Conservation (phyloP, 768 basidiomycete species). For the Pleurotus pulmonarius region DNA sequence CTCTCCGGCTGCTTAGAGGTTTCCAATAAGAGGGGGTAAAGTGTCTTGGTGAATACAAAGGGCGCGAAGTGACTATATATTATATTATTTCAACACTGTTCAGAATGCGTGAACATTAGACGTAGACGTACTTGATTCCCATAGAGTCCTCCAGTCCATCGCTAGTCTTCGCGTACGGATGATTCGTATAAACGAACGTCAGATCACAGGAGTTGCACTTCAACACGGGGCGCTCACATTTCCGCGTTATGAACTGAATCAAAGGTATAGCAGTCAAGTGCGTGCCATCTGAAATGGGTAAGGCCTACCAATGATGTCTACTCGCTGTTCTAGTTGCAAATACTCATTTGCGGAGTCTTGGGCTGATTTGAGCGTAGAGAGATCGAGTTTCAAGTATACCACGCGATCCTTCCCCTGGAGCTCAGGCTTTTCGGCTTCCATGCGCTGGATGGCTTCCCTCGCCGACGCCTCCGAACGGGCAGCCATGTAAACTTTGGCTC, state of each 20-base stretch:
- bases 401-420: slow-evolving; percentile 26
- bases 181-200: slow-evolving; percentile 4
- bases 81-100: neutral
- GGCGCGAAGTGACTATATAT: slow-evolving; percentile 11
- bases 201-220: neutral
- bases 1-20: slow-evolving; percentile 4
- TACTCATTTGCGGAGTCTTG: slow-evolving; percentile 25
- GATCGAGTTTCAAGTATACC: slow-evolving; percentile 31
- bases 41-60: slow-evolving; percentile 9
- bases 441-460: slow-evolving; percentile 19
- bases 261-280: neutral
- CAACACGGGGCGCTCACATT: neutral
- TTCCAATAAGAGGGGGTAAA: slow-evolving; percentile 9
- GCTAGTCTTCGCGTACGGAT: slow-evolving; percentile 9
- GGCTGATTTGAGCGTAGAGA: slow-evolving; percentile 25
- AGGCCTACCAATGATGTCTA: slow-evolving; percentile 8
- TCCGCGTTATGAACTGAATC: slow-evolving; percentile 3
- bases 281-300: neutral
- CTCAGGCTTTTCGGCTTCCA: slow-evolving; percentile 20
- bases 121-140: slow-evolving; percentile 12
- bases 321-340: slow-evolving; percentile 3
- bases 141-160: slow-evolving; percentile 13
- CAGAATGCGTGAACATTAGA: neutral
- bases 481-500: slow-evolving; percentile 31
- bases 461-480: slow-evolving; percentile 20